A percentile compares a stretch with the other conserved stretches of the same genome.
phyloP scores from a whole-genome alignment of 495 filamentous ascomycete genomes.

The Staphylotrichum longicolle region DNA sequence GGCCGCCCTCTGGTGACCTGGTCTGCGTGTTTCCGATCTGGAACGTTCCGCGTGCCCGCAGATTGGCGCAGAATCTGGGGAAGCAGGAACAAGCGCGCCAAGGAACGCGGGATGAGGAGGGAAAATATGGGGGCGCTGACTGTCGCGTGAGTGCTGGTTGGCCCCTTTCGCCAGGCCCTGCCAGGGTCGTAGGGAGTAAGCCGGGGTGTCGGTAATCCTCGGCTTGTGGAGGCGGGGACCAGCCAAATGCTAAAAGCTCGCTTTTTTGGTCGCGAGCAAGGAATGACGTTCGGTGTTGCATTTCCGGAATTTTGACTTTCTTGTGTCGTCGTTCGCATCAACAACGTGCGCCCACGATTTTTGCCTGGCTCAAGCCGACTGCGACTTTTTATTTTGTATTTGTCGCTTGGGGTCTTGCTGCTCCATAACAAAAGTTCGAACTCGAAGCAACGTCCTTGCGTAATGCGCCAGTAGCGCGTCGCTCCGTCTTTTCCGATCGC shows the following conservation, averaged over 20 bases:
- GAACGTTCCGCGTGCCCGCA: not conserved
- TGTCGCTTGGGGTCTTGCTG: too few relatives aligned
- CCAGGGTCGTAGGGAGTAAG: constrained; percentile 8
- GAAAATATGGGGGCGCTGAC: constrained; percentile 5
- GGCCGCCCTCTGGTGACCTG: not conserved
- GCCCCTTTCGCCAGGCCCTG: constrained; percentile 12
- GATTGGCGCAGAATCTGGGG: constrained; percentile 4
- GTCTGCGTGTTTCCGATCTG: not conserved
- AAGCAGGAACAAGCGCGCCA: constrained; percentile 1
- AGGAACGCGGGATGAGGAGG: not conserved
- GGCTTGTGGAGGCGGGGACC: constrained; percentile 29
- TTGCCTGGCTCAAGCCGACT: not conserved
- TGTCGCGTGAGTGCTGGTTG: constrained; percentile 18
- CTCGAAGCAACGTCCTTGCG: not conserved
- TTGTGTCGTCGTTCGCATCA: not conserved
- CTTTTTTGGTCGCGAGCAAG: constrained; percentile 1
- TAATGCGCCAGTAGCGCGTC: constrained; percentile 25
- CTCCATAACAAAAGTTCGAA: not conserved
- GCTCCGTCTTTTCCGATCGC: not conserved
- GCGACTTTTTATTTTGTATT: not conserved
- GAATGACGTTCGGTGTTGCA: constrained; percentile 32
- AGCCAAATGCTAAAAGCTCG: constrained; percentile 3
- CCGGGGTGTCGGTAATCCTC: constrained; percentile 39
- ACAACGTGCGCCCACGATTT: not conserved
- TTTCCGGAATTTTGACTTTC: constrained; percentile 25